phyloP scores from a whole-genome alignment of 495 filamentous ascomycete genomes.

The Penicillium daleae region DNA sequence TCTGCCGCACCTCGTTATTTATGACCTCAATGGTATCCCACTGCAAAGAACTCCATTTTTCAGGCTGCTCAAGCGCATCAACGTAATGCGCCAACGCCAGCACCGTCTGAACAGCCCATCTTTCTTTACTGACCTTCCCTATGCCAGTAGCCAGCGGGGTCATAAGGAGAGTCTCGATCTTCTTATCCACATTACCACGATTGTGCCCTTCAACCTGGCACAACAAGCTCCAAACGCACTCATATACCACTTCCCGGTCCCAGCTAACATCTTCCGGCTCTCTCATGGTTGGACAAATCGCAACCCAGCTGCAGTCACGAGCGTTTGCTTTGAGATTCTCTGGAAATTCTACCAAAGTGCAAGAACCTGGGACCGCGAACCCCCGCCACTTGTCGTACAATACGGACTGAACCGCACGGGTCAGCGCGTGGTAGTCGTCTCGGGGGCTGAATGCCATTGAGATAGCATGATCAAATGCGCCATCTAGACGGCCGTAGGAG shows the following conservation, averaged over 20 bases:
- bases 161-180: slow-evolving; percentile 50
- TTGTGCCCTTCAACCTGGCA: slow-evolving; percentile 51
- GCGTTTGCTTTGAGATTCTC: slow-evolving; percentile 31
- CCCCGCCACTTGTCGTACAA: slow-evolving; percentile 53
- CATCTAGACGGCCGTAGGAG: slow-evolving; percentile 55
- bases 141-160: slow-evolving; percentile 53
- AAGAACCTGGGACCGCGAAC: slow-evolving; percentile 52
- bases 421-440: slow-evolving; percentile 51
- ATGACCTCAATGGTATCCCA: slow-evolving; percentile 37
- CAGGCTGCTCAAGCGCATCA: slow-evolving; percentile 41
- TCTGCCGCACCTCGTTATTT: slow-evolving; percentile 32
- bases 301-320: slow-evolving; percentile 47
- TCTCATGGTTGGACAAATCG: slow-evolving; percentile 57
- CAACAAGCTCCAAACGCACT: slow-evolving; percentile 56
- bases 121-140: slow-evolving; percentile 46
- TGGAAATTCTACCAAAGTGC: slow-evolving; percentile 49
- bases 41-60: slow-evolving; percentile 35
- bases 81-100: slow-evolving; percentile 54
- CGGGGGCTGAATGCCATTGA: slow-evolving; percentile 49
- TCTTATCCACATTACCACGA: slow-evolving; percentile 20
- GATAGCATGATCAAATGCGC: slow-evolving; percentile 58
- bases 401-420: slow-evolving; percentile 39
- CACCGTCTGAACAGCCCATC: slow-evolving; percentile 54
- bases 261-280: slow-evolving; percentile 43
- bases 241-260: slow-evolving; percentile 58